Conservation (phyloP, 768 basidiomycete genomes). For the Coprinellus aureogranulatus region DNA sequence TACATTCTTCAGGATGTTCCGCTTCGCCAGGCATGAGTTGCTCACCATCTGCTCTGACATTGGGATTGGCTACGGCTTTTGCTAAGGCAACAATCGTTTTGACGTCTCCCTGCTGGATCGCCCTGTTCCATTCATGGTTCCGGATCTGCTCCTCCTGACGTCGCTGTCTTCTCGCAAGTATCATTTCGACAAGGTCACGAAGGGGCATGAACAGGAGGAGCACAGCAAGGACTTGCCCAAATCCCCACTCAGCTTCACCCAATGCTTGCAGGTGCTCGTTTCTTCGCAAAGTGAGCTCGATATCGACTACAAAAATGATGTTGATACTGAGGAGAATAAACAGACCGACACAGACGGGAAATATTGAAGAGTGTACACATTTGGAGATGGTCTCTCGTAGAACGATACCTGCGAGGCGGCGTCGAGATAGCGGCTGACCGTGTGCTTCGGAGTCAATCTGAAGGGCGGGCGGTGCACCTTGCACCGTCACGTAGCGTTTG, state of each 20-base stretch:
- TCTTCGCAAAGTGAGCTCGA: slow-evolving; percentile 1
- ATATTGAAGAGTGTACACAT: background rate
- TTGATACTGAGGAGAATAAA: slow-evolving; percentile 3
- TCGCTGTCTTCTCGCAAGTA: background rate
- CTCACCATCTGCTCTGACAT: too few relatives aligned
- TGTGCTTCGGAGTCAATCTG: too few relatives aligned
- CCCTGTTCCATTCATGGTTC: background rate
- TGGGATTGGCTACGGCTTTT: too few relatives aligned
- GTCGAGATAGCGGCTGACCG: too few relatives aligned
- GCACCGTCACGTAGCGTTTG: too few relatives aligned
- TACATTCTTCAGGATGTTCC: too few relatives aligned
- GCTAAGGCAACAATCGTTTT: too few relatives aligned
- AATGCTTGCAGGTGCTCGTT: background rate
- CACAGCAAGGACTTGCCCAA: background rate
- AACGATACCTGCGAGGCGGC: too few relatives aligned
- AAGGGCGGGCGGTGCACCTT: too few relatives aligned
- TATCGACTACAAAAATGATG: slow-evolving; percentile 4
- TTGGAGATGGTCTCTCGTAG: too few relatives aligned
- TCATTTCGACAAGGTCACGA: background rate
- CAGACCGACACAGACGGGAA: background rate
- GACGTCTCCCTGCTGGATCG: too few relatives aligned
- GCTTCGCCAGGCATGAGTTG: too few relatives aligned
- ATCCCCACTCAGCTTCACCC: slow-evolving; percentile 4
- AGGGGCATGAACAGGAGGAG: background rate
- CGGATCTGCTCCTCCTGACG: background rate